Base-by-base conservation (phyloP, 257 asterid genomes). In the Anisodus tanguticus region DNA sequence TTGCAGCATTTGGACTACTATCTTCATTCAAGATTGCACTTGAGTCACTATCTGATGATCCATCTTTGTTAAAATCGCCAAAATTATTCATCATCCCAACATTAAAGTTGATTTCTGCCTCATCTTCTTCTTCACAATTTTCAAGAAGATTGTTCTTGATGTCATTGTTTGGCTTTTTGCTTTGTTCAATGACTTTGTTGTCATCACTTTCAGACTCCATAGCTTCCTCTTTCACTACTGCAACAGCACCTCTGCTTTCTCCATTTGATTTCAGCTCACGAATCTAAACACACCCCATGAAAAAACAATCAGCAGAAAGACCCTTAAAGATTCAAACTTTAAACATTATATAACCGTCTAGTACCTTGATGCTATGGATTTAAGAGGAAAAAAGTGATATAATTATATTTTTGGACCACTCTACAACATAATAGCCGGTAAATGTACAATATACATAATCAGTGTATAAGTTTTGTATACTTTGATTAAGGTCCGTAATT, bases 1-100 rank as follows among this genome's bases (percentile, higher is more conserved):
- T 90, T 15, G 92, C 90, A 41, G 92, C 79, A 37, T 82, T 66
- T 68, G 85, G 85, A 83, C n/a, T 89, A 88, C 60, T 92, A 47
- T 90, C 97, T 45, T 95, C 97, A 59, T 93, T 93, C 83, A 94
- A 87, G 70, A 95, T 93, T 2, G 98, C 96, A 77, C 99, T 95
- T 3, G 99, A 88, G 55, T 95, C 98, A 64, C 94, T 95, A 5
- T 90, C 92, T 12, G 98, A 94, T 4, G 93, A 93, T 26, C 99
- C 97, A 67, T 93, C 97, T 89, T 91, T 90, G 17, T 91, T 82
- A 82, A 92, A 13, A 53, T 76, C 97, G 4, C 83, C 57, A 26
- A 31, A 31, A 31, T 31, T 31, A 31, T 31, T 31, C 35, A 31
- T 31, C 35, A 31, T 85, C 35, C 35, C 35, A 31, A 31, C 35